Evolutionary conservation across 768 basidiomycete species (phyloP).

Genomic region (Tricholoma matsutake): DNA sequence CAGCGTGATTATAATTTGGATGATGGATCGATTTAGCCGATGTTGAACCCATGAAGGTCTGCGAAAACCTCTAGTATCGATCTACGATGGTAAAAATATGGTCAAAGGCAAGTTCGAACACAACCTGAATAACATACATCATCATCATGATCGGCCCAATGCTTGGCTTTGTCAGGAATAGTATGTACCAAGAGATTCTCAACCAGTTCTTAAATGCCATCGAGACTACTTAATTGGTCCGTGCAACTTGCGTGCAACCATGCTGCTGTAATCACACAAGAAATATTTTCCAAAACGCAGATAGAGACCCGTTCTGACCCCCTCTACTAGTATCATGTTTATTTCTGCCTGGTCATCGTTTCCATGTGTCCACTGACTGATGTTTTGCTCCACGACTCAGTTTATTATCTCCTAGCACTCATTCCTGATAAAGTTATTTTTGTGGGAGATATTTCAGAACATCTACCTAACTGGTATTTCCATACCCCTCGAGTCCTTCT

Average conservation of each 20-base stretch:
- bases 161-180: conserved; percentile 45
- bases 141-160: conserved; percentile 56
- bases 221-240: background rate
- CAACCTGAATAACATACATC: no score
- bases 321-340: conserved; percentile 62
- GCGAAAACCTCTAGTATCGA: no score
- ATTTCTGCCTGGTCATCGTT: conserved; percentile 71
- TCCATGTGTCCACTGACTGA: conserved; percentile 54
- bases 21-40: no score
- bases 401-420: conserved; percentile 7
- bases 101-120: no score
- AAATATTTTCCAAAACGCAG: conserved; percentile 32
- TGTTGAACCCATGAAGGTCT: no score
- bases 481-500: background rate
- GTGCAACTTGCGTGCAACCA: no score
- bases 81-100: no score
- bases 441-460: conserved; percentile 49
- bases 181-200: conserved; percentile 45
- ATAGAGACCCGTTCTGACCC: conserved; percentile 62
- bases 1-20: no score
- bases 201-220: conserved; percentile 39
- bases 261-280: conserved; percentile 22
- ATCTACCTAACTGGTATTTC: conserved; percentile 58
- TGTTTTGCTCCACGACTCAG: conserved; percentile 7
- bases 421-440: conserved; percentile 37